Conservation (phyloP, 2,329 filamentous ascomycete species). For the Akanthomyces lecanii region DNA sequence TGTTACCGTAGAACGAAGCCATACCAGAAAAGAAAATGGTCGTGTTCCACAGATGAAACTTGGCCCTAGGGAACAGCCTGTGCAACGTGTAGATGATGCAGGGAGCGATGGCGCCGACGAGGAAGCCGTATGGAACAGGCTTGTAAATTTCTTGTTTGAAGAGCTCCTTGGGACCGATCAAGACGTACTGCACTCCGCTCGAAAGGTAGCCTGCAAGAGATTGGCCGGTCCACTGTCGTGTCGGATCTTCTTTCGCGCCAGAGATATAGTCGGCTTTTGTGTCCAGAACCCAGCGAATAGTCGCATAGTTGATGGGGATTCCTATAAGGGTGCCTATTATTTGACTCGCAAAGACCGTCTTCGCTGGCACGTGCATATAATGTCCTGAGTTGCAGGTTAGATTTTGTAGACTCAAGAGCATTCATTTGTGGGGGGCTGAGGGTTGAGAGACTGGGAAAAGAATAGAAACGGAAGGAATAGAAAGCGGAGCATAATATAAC, state of each 20-base stretch:
- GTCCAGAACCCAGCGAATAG: slow-evolving; percentile 56
- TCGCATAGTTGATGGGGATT: slow-evolving; percentile 57
- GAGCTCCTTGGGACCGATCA: slow-evolving; percentile 48
- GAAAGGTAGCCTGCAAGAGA: slow-evolving; percentile 47
- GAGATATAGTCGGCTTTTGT: slow-evolving; percentile 53
- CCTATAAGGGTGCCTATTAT: slow-evolving; percentile 56
- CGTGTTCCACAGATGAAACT: slow-evolving; percentile 55
- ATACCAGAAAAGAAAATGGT: slow-evolving; percentile 58
- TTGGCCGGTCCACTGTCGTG: slow-evolving; percentile 60
- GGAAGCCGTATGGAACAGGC: slow-evolving; percentile 49
- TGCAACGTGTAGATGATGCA: slow-evolving; percentile 48
- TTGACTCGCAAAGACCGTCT: slow-evolving; percentile 53
- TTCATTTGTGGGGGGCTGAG: no score
- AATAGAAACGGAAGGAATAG: no score
- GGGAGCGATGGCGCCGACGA: slow-evolving; percentile 45
- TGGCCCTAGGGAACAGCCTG: slow-evolving; percentile 46
- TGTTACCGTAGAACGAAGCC: slow-evolving; percentile 56
- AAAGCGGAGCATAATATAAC: no score
- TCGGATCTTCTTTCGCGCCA: slow-evolving; percentile 47
- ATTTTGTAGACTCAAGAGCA: no score
- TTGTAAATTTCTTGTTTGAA: slow-evolving; percentile 46
- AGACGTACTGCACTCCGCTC: slow-evolving; percentile 55
- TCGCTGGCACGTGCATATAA: slow-evolving; percentile 59
- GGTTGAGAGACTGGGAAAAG: no score
- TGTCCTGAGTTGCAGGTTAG: slow-evolving; percentile 32